These are phyloP conservation scores for Lactarius tabidus DNA, from an alignment of 768 basidiomycete genomes.

Conservation along the genomic window DNA sequence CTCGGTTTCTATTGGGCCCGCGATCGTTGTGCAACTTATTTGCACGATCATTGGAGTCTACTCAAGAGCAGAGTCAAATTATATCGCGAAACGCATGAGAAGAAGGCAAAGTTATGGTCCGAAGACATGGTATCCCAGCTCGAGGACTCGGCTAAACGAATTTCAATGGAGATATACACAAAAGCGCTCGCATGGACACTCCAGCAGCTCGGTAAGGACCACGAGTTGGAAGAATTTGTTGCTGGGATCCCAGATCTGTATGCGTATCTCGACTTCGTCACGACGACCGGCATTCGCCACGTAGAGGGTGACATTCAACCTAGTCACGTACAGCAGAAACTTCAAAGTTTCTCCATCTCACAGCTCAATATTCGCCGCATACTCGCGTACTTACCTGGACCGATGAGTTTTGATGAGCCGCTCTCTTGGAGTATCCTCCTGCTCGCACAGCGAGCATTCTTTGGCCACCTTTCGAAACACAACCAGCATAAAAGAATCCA, in stretches of 20 bases:
- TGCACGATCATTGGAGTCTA: neutral
- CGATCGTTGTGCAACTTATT: neutral
- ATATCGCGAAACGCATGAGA: neutral
- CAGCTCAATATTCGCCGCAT: neutral
- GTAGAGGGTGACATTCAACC: too few relatives aligned
- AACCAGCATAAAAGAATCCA: neutral
- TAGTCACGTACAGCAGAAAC: too few relatives aligned
- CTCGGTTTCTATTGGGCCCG: neutral
- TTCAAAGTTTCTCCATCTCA: neutral
- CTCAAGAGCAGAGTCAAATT: neutral
- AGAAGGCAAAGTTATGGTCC: neutral
- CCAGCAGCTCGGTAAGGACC: neutral
- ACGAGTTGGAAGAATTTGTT: neutral
- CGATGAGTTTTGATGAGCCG: neutral
- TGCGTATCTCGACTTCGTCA: too few relatives aligned
- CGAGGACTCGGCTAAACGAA: neutral
- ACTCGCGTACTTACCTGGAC: constrained; percentile 3
- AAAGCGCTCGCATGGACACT: neutral
- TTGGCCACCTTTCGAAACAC: too few relatives aligned
- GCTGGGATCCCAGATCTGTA: neutral
- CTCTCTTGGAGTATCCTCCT: constrained; percentile 1
- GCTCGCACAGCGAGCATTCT: neutral
- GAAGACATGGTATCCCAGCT: neutral
- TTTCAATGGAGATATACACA: neutral
- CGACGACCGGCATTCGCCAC: too few relatives aligned